Base-by-base conservation (phyloP, 768 basidiomycete species). In the Termitomyces sp. region DNA sequence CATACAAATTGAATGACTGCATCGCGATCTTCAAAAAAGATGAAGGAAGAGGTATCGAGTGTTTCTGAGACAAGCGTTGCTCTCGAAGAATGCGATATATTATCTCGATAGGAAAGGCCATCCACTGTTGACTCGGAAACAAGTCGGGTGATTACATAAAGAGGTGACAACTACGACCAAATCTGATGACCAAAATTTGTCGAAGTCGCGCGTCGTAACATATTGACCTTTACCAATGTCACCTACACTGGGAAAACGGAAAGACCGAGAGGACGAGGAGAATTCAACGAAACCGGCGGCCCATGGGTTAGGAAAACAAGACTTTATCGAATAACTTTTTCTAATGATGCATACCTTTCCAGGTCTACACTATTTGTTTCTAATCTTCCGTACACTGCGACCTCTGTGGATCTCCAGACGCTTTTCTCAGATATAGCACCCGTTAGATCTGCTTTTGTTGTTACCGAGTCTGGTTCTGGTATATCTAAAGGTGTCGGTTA, bases 401-500 rank as follows among this genome's bases (percentile, higher is more conserved):
- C 97, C 9, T 92, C 93, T 7, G 88, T 88, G 51, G 94, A 97
- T 74, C 80, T 98, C 33, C 86, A 92, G 67, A 94, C 95, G 0
- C 84, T 96, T 22, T 97, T 98, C 78, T 98, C 96, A 7, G 94
- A 96, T 73, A 85, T 97, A 65, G 97, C 94, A 0, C 97, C 97
- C 33, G 91, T 99, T 16, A 85, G 94, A 40, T 89, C 90, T 20
- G 96, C 95, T 0, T 98, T 99, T 69, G 88, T 99, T 7, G 97
- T 98, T 20, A 85, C 87, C 13, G 89, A 95, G 58, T 86, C 83
- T 8, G 89, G 82, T 38, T 83, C 85, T 1, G 86, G 87, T 18
- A 76, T 84, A 5, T 95, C 94, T 1, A 97, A 98, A 71, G 96
- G 96, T 64, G 95, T 98, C 22, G 97, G 97, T 62, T 98, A 97